phyloP scores from a whole-genome alignment of 129 eudicot species.

The Heracleum sosnowskyi region DNA sequence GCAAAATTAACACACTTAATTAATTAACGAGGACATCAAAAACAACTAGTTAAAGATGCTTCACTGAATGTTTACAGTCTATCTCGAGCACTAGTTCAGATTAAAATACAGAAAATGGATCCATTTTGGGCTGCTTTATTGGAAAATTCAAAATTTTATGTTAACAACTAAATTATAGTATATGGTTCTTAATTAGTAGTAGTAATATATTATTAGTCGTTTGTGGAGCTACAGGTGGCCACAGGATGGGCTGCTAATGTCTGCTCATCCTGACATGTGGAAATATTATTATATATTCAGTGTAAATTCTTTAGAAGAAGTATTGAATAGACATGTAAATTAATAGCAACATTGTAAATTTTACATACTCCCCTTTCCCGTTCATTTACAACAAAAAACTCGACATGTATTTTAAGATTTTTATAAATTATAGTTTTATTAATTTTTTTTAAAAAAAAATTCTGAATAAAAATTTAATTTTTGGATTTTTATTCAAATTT shows the following conservation, averaged over 20 bases:
- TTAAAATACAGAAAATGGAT: background rate
- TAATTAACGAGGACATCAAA: background rate
- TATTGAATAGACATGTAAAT: too few species aligned
- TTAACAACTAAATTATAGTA: background rate
- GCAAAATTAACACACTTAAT: background rate
- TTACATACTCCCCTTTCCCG: too few species aligned
- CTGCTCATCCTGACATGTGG: background rate
- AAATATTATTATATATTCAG: too few species aligned
- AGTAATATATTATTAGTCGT: background rate
- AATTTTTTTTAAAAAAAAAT: too few species aligned
- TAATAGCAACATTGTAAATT: too few species aligned
- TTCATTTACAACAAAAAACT: too few species aligned
- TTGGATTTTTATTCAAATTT: too few species aligned
- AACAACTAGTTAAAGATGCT: background rate
- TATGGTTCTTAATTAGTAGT: background rate
- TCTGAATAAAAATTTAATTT: too few species aligned
- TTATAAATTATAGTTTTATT: too few species aligned
- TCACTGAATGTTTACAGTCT: background rate
- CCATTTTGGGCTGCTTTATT: background rate
- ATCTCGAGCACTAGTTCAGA: background rate
- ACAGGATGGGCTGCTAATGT: background rate
- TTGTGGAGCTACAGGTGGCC: constrained; percentile 2
- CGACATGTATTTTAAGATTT: too few species aligned
- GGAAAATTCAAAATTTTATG: background rate
- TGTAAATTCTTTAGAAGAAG: too few species aligned